A percentile compares a stretch with the other conserved stretches of the same genome.
These are phyloP conservation scores for Stephania yunnanensis DNA, from an alignment of 164 flowering plant species.

Conservation along the genomic window DNA sequence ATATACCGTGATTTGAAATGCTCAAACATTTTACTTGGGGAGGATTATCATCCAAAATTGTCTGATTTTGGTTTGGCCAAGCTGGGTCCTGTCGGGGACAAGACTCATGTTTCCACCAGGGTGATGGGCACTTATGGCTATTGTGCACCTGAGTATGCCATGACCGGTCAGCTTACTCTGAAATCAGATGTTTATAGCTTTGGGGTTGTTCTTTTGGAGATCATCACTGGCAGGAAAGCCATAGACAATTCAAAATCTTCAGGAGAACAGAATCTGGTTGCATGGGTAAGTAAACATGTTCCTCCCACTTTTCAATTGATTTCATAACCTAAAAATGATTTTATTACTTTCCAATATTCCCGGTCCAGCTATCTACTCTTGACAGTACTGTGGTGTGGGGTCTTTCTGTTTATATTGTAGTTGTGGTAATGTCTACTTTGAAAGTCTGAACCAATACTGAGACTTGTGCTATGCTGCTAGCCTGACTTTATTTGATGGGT, in stretches of 20 bases:
- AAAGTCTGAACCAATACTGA: neutral
- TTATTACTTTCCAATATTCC: neutral
- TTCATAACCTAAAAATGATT: neutral
- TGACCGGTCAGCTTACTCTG: conserved; percentile 81
- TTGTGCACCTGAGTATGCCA: conserved; percentile 91
- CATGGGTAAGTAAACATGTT: conserved; percentile 58
- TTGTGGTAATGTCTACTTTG: neutral
- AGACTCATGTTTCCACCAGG: conserved; percentile 53
- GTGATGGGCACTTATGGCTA: conserved; percentile 93
- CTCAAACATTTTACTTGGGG: conserved; percentile 88
- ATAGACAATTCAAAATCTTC: conserved; percentile 45
- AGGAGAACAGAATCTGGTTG: conserved; percentile 64
- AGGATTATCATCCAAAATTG: conserved; percentile 62
- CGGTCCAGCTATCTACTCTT: neutral
- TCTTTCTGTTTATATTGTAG: neutral
- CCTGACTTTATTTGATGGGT: neutral
- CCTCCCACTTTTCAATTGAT: neutral
- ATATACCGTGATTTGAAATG: conserved; percentile 87
- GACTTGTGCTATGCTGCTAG: neutral
- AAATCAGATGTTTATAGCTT: conserved; percentile 88
- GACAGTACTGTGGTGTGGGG: neutral
- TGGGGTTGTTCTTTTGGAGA: conserved; percentile 86
- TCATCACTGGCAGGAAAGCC: conserved; percentile 80
- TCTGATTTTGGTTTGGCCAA: conserved; percentile 95
- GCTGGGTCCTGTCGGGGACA: conserved; percentile 51